These are phyloP conservation scores for Fragaria vesca DNA, from an alignment of 306 rosid species.

Conservation along the genomic window DNA sequence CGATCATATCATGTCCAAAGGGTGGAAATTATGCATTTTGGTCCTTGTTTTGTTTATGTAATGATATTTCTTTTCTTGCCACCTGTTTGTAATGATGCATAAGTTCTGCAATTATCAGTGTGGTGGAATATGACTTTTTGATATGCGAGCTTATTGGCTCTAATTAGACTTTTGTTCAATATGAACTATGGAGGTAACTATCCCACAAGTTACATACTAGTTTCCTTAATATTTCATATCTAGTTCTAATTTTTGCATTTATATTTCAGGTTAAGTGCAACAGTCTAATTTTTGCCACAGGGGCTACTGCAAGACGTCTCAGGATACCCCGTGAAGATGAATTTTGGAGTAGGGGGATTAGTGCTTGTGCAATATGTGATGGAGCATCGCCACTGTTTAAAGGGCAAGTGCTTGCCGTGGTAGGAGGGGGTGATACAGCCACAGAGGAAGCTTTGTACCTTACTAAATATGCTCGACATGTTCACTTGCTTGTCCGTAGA, in stretches of 20 bases:
- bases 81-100: not conserved
- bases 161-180: not conserved
- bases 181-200: not conserved
- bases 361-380: conserved; percentile 98
- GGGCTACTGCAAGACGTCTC: conserved; percentile 89
- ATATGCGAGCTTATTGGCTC: not conserved
- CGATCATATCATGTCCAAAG: not conserved
- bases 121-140: not conserved
- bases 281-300: conserved; percentile 76
- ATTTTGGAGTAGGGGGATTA: conserved; percentile 98
- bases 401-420: conserved; percentile 90
- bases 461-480: conserved; percentile 90
- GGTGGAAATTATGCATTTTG: not conserved
- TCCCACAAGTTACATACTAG: not conserved
- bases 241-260: conserved; percentile 25
- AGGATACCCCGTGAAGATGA: conserved; percentile 89
- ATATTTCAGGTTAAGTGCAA: conserved; percentile 75
- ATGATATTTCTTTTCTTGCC: not conserved
- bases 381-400: conserved; percentile 96
- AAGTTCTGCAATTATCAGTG: not conserved
- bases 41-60: not conserved
- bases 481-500: conserved; percentile 82
- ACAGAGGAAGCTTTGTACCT: conserved; percentile 90
- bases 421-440: conserved; percentile 98
- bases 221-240: conserved; percentile 4